Evolutionary conservation across 2,329 filamentous ascomycete species (phyloP), one percentile per base, ranked within the genome.

Genomic region (Curvularia spicifera): DNA sequence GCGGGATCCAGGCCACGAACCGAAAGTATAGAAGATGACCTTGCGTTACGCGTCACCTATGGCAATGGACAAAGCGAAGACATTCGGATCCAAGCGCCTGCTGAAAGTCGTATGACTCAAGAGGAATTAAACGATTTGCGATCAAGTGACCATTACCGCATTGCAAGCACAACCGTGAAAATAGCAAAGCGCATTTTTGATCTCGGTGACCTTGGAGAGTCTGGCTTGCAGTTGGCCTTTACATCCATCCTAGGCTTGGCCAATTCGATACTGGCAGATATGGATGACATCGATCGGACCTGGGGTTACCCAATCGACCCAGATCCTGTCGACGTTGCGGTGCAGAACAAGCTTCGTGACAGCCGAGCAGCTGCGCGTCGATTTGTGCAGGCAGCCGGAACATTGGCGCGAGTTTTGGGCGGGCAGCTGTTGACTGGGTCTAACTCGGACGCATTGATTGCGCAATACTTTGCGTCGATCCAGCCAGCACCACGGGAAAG

Each of bases 301-400:
- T 88, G 87, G 86, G 75, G 80, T 9, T 89, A 88, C 68, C 86
- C 87, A 0, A 69, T 88, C 29, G 81, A 86, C 53, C 85, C 86
- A 5, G 74, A 77, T 10, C 72, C 76, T 2, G 80, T 84, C 22
- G 81, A 84, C 39, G 81, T 88, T 10, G 69, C 76, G 10, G 70
- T 84, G 6, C 85, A 89, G 64, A 83, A 84, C 63, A 82, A 81
- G 8, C 76, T 87, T 24, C 83, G 85, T 31, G 79, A 80, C 29
- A 80, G 84, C 61, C 83, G 86, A 39, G 83, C 85, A 60, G 79
- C 83, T 18, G 79, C 82, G 31, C 83, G 84, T 70, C 81, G 85
- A 56, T 89, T 88, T 68, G 82, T 88, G 1, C 87, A 89, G 72
- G 86, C 85, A 43, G 79, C 84, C 37, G 87, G 86, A 26, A 85